These are phyloP conservation scores for Colletotrichum tamarilloi DNA, from an alignment of 2,329 filamentous ascomycete genomes.

Conservation along the genomic window DNA sequence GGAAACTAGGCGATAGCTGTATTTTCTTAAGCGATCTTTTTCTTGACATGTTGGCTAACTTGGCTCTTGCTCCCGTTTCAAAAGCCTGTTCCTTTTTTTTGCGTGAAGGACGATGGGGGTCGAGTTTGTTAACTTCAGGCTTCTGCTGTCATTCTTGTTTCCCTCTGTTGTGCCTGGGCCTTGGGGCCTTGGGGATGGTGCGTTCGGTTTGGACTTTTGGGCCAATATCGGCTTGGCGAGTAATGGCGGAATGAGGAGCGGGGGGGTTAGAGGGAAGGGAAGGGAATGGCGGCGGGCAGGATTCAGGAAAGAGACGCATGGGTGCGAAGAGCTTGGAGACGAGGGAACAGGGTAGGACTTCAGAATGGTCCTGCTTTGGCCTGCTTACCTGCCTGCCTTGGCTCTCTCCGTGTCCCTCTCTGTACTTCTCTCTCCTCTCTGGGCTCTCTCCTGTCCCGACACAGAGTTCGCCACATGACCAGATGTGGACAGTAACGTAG, in stretches of 20 bases:
- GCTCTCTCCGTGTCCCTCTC: neutral
- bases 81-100: neutral
- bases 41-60: neutral
- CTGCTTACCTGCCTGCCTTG: neutral
- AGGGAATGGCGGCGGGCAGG: neutral
- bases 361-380: neutral
- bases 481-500: neutral
- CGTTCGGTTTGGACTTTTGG: neutral
- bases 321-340: neutral
- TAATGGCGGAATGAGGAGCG: neutral
- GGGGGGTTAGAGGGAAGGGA: neutral
- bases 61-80: neutral
- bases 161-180: neutral
- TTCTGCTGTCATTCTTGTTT: constrained; percentile 3
- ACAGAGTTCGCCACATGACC: neutral
- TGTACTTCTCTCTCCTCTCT: neutral
- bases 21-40: neutral
- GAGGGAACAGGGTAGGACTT: neutral
- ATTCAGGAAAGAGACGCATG: neutral
- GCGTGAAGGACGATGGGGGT: neutral
- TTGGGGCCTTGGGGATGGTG: neutral
- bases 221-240: constrained; percentile 1
- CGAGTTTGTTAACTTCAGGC: neutral
- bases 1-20: neutral
- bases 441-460: neutral